phyloP scores from a whole-genome alignment of 2,329 filamentous ascomycete genomes.

The Penicillium sp. region DNA sequence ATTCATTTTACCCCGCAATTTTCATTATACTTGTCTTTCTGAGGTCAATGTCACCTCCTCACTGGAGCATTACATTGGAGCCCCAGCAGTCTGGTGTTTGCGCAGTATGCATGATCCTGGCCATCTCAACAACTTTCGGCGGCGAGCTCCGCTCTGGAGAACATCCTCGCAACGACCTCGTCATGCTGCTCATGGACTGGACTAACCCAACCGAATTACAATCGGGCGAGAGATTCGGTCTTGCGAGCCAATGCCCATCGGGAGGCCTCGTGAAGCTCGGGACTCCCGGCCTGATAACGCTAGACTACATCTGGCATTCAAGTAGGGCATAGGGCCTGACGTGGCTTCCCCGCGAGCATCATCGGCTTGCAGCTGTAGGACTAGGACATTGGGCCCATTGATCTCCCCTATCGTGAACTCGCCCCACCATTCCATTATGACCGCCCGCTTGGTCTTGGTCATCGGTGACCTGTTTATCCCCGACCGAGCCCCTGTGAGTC shows the following conservation, averaged over 20 bases:
- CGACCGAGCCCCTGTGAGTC: constrained; percentile 72
- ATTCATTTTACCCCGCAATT: neutral
- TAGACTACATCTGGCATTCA: neutral
- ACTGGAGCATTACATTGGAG: neutral
- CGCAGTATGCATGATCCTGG: constrained; percentile 13
- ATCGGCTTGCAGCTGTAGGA: neutral
- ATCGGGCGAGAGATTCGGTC: constrained; percentile 14
- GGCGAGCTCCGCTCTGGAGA: constrained; percentile 16
- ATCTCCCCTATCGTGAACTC: constrained; percentile 8
- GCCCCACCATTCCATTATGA: constrained; percentile 49
- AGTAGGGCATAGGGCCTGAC: constrained; percentile 18
- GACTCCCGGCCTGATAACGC: constrained; percentile 1
- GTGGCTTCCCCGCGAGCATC: constrained; percentile 21
- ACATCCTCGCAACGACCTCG: neutral
- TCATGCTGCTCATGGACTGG: constrained; percentile 4
- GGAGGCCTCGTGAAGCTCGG: neutral
- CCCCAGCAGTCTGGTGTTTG: constrained; percentile 7
- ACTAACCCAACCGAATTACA: constrained; percentile 8
- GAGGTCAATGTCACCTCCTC: neutral
- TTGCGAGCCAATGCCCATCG: constrained; percentile 15
- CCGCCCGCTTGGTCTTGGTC: constrained; percentile 86
- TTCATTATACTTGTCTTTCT: neutral
- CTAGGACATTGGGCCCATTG: constrained; percentile 25
- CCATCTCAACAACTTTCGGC: constrained; percentile 1
- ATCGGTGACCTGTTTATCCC: constrained; percentile 94